Evolutionary conservation across 805 yeast genomes (phyloP), one percentile per base, ranked within the genome.

Genomic region (Barnettozyma californica): DNA sequence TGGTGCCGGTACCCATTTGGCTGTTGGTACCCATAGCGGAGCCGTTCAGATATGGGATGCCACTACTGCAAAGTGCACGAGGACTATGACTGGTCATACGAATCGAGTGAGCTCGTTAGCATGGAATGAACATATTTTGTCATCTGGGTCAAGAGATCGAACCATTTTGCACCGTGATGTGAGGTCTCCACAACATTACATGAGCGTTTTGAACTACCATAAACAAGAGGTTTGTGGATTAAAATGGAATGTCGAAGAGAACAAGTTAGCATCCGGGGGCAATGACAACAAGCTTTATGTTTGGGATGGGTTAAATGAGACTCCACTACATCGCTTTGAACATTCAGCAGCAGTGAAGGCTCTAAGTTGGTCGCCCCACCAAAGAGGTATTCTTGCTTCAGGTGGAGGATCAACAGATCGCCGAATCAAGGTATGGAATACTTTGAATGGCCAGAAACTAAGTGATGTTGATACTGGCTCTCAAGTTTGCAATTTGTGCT

Each of bases 391-490:
- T 3, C 66, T 94, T 47, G 98, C 98, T 1, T 80, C 94, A 1
- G 99, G 99, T 14, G 99, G 99, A 18, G 99, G 99, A 34, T 90
- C 98, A 0, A 91, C 95, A 1, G 99, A 94, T 66, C 81, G 92
- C 49, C 77, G 83, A 36, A 84, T 94, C 57, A 87, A 91, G 65
- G 81, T 90, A 21, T 94, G 98, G 98, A 94, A 91, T 64, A 85
- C 96, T 0, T 68, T 83, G 41, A 87, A 85, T 8, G 96, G 97
- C 1, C 64, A 75, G 21, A 78, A 84, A 50, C 61, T 87, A 11
- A 78, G 81, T 58, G 94, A 89, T 56, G 81, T 87, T n/a, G 95
- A 92, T 60, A 89, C 98, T 0, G 97, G 97, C 0, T 88, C 97
- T 3, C 99, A 94, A 64, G 95, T 94, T 41, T 94, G 99, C 70